A percentile compares a stretch with the other conserved stretches of the same genome.
Conservation (phyloP, 768 basidiomycete species). For the Lyophyllum semitale region DNA sequence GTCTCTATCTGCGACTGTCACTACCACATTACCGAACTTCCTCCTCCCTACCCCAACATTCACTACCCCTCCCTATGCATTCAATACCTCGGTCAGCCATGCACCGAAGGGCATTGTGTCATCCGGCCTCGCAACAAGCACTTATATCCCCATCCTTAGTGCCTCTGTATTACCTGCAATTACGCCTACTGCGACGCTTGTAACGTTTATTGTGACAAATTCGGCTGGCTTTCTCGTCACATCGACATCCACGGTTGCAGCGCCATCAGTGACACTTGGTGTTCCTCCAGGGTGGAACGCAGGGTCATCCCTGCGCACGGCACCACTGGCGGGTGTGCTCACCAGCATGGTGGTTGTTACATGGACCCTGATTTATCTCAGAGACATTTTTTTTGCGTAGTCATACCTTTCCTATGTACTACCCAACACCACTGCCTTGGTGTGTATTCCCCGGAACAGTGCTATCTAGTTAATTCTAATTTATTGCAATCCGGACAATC, state of each 20-base stretch:
- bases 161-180: conserved; percentile 61
- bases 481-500: background rate
- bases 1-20: conserved; percentile 61
- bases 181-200: conserved; percentile 46
- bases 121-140: conserved; percentile 70
- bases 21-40: conserved; percentile 74
- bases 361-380: conserved; percentile 20
- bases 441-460: background rate
- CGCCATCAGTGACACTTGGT: conserved; percentile 58
- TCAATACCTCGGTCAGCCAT: conserved; percentile 68
- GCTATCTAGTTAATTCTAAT: background rate
- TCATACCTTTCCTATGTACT: background rate
- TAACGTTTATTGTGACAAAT: conserved; percentile 62
- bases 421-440: background rate
- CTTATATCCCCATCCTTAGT: conserved; percentile 65
- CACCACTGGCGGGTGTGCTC: conserved; percentile 17
- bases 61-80: conserved; percentile 63
- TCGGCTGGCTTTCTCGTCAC: conserved; percentile 54
- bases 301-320: conserved; percentile 11
- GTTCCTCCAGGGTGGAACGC: conserved; percentile 61
- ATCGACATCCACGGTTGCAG: conserved; percentile 47
- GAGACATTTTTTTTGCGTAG: conserved; percentile 15
- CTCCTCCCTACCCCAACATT: conserved; percentile 64
- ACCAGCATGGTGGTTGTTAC: conserved; percentile 11
- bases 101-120: conserved; percentile 54